Base-by-base conservation (phyloP, 1,139 yeast genomes). In the Geotrichum fermentans region DNA sequence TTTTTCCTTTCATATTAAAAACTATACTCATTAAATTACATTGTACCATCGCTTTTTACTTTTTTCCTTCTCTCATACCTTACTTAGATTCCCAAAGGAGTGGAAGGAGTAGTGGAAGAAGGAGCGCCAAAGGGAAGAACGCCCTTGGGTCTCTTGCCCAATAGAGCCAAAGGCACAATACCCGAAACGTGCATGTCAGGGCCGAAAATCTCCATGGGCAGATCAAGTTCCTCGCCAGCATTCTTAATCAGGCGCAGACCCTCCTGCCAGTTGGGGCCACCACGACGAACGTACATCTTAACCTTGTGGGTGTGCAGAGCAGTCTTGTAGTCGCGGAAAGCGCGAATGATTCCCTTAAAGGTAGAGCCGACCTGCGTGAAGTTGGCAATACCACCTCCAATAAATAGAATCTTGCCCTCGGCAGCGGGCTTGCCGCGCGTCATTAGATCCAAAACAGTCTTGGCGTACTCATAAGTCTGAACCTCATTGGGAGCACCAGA, bases 171-270 rank as follows among this genome's bases (percentile, higher is more conserved):
- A 29, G 75, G 75, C 14, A 71, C 75, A 53, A 72, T 72, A 33
- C 75, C 75, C 38, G 72, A 66, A 30, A 72, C 75, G 56, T 72
- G 75, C 75, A 72, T 72, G 55, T 72, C 76, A n/a, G 75, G 75
- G 16, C 75, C 75, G 55, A 67, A 72, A 53, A 72, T 70, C 61
- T 72, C 74, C 75, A 72, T 71, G 40, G 74, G 73, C 54, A 72
- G 60, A 41, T 67, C 70, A 26, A 72, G 66, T 56, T 71, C 75
- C 58, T 72, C 73, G 43, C 74, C 74, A 40, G 74, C 73, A 45
- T 66, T 65, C 64, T 67, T 69, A 61, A 72, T 66, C 48, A 72
- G 67, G 37, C 74, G 67, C 52, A 72, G 64, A 53, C 76, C 75
- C 57, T 71, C 75, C 60, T 70, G 73, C 74, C 75, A 72, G 67